Base-by-base conservation (phyloP, 768 basidiomycete genomes). In the Galerina sulciceps region DNA sequence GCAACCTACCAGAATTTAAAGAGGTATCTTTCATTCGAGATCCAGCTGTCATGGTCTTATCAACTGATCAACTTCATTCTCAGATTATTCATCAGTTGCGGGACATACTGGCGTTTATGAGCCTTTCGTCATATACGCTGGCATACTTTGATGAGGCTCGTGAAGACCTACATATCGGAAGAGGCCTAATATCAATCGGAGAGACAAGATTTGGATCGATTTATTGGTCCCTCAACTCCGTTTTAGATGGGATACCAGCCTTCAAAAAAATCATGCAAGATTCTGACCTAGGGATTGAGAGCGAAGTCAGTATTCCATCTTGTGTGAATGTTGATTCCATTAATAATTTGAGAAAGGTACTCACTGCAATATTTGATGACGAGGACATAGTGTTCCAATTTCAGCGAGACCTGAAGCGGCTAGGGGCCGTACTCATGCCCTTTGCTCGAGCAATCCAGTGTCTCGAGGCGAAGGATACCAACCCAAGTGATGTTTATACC, bases 141-240 rank as follows among this genome's bases (percentile, higher is more conserved):
- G 41, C 6, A 2, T 43, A 43, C 10, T 43, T 43, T 43, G 41
- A 43, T 43, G 8, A 10, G 6, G 49, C 49, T 37, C 49, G 34
- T 4, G 17, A 51, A 34, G 34, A 51, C 34, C 20, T 51, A 37
- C 49, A 51, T 26, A 51, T 51, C 18, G 49, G 22, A n/a, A 35
- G 53, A 44, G 53, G 53, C 4, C 41, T 54, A 10, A 43, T 54
- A 54, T 54, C 53, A 6, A 44, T 54, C 34, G 53, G 53, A 10
- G 53, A 54, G 13, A 54, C 53, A 43, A 44, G 53, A 44, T 54
- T 54, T 34, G 53, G 53, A 31, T 44, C 53, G 26, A 54, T 54
- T 17, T 54, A 54, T 31, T 54, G 53, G 51, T 52, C 51, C 37
- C 51, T 52, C 35, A 40, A 52, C 20, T 52, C 51, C 8, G 36